Conservation (phyloP, 1,139 yeast species). For the Saccharomyces hybrid region DNA sequence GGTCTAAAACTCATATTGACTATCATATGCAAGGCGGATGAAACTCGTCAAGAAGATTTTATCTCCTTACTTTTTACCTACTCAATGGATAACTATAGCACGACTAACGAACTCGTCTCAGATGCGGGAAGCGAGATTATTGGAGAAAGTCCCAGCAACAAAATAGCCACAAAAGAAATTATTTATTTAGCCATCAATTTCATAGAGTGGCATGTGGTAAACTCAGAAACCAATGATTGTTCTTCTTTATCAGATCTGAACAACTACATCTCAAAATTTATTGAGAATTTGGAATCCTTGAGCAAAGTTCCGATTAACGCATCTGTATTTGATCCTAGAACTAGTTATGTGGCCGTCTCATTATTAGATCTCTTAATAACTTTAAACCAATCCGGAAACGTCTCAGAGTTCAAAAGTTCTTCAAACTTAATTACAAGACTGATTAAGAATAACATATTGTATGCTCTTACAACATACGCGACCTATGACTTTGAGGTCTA, state of each 20-base stretch:
- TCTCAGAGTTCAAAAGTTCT: constrained; percentile 22
- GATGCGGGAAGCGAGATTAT: background rate
- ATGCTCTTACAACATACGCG: constrained; percentile 20
- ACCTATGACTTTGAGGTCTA: constrained; percentile 20
- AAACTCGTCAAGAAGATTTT: constrained; percentile 26
- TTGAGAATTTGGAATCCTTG: constrained; percentile 15
- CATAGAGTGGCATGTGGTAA: background rate
- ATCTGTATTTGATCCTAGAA: constrained; percentile 15
- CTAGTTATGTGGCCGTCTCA: constrained; percentile 14
- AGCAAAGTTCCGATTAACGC: constrained; percentile 16
- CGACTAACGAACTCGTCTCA: background rate
- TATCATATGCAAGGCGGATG: constrained; percentile 31
- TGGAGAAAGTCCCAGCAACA: no score
- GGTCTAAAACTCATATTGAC: constrained; percentile 50
- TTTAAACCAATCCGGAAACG: constrained; percentile 29
- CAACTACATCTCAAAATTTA: constrained; percentile 15
- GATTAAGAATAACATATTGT: constrained; percentile 17
- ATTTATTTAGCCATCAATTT: background rate
- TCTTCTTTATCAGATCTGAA: constrained; percentile 10
- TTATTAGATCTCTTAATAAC: constrained; percentile 27
- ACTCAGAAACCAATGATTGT: background rate
- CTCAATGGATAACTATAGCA: constrained; percentile 9
- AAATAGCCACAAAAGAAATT: background rate
- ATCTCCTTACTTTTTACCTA: constrained; percentile 17
- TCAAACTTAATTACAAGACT: constrained; percentile 17